A percentile compares a stretch with the other conserved stretches of the same genome.
These are phyloP conservation scores for Daldinia bambusicola DNA, from an alignment of 495 filamentous ascomycete genomes.

Conservation along the genomic window DNA sequence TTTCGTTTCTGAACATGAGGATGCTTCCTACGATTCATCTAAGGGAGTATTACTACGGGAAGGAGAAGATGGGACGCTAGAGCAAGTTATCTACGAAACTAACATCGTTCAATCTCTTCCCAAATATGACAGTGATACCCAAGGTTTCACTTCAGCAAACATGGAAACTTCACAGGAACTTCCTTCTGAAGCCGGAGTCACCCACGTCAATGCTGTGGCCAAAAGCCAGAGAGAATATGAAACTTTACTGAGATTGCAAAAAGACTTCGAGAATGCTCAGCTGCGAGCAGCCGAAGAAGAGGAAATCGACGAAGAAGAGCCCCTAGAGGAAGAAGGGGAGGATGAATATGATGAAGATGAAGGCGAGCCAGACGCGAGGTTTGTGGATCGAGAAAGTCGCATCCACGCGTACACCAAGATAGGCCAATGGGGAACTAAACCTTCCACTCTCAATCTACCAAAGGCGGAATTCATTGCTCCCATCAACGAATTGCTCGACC, in stretches of 20 bases:
- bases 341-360: conserved; percentile 53
- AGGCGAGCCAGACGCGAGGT: conserved; percentile 49
- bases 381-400: conserved; percentile 44
- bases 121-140: conserved; percentile 18
- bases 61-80: conserved; percentile 66
- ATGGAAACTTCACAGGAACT: conserved; percentile 5
- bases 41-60: conserved; percentile 61
- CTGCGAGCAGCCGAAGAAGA: conserved; percentile 60
- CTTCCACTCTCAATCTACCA: conserved; percentile 77
- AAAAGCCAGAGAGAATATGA: conserved; percentile 62
- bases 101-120: conserved; percentile 35
- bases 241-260: conserved; percentile 59
- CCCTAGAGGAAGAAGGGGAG: conserved; percentile 49
- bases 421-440: conserved; percentile 72
- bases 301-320: conserved; percentile 52
- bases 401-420: conserved; percentile 73
- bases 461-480: conserved; percentile 71
- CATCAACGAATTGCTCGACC: conserved; percentile 70
- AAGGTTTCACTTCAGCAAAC: conserved; percentile 1
- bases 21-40: conserved; percentile 27
- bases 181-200: conserved; percentile 43
- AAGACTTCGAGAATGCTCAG: conserved; percentile 63
- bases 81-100: conserved; percentile 65
- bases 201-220: conserved; percentile 56
- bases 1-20: conserved; percentile 37